Base-by-base conservation (phyloP, 768 basidiomycete species). In the Sistotremastrum niveocremeum region DNA sequence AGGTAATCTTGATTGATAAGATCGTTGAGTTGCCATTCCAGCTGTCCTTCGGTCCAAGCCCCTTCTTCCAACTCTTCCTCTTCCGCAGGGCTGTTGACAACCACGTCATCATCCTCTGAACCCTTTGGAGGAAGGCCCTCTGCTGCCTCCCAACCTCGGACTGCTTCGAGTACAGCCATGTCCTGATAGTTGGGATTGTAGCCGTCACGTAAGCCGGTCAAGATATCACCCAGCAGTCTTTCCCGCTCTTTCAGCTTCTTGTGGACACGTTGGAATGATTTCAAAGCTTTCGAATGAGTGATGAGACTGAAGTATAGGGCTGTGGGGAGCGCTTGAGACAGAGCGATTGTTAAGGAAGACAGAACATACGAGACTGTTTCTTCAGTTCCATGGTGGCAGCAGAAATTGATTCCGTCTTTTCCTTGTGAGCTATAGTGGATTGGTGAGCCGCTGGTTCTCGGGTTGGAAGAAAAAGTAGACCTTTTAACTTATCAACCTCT, bases 111-210 rank as follows among this genome's bases (percentile, higher is more conserved):
- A 30, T 68, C 72, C 6, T 74, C 71, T 41, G 84, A 80, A 50
- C 80, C 79, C 57, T 84, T 80, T 47, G 82, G 82, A 2, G 79
- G 79, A 12, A 84, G 62, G 1, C 73, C 73, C 8, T 81, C 78
- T 6, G 79, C 69, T 38, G 72, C 79, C 58, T 90, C 86, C 81
- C 87, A 98, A 9, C 91, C 93, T 41, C 90, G 79, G 10, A 97
- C 91, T 11, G 94, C 93, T 54, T 94, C 93, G 31, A 95, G 75
- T 41, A 98, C 94, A 2, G 90, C 91, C 94, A 99, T 98, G 59
- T 99, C 94, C 60, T 97, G 93, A 63, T 97, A 97, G 61, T 99
- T 99, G 10, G 94, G 94, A 60, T 99, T 99, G 66, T 95, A 97
- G 4, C 83, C 81, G 7, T 76, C 74, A 20, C 87, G 74, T 7